These are phyloP conservation scores for Phialophora verrucosa DNA, from an alignment of 2,329 filamentous ascomycete genomes.

Conservation along the genomic window DNA sequence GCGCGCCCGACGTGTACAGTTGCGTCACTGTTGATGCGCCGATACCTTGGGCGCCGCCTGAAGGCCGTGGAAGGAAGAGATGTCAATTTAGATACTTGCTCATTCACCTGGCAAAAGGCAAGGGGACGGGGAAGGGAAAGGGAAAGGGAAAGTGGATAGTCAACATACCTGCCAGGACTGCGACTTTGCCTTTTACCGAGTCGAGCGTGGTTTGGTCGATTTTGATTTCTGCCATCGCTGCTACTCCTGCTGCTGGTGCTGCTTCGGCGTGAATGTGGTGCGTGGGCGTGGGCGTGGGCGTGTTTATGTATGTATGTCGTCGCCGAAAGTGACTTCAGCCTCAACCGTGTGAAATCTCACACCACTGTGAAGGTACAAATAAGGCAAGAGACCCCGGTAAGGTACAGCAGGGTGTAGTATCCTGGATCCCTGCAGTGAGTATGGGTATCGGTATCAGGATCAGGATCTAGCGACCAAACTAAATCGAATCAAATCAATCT, in stretches of 20 bases:
- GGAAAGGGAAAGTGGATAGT: not conserved
- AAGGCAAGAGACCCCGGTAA: not conserved
- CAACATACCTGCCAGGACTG: constrained; percentile 32
- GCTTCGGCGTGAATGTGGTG: not conserved
- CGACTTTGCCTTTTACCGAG: constrained; percentile 33
- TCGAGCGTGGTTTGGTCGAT: constrained; percentile 27
- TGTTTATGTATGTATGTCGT: not conserved
- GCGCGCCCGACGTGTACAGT: constrained; percentile 48
- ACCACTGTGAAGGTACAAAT: not conserved
- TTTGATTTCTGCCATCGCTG: constrained; percentile 20
- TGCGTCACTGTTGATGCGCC: constrained; percentile 51
- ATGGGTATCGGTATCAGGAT: not conserved
- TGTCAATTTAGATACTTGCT: too few relatives aligned
- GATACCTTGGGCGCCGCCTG: constrained; percentile 51
- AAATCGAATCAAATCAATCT: too few relatives aligned
- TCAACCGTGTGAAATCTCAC: not conserved
- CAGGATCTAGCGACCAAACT: too few relatives aligned
- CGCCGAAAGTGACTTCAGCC: not conserved
- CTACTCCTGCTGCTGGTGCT: not conserved
- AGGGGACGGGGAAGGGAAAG: too few relatives aligned
- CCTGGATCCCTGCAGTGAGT: not conserved
- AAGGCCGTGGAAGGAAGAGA: not conserved
- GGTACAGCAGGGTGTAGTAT: not conserved
- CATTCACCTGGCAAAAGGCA: too few relatives aligned
- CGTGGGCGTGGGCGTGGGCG: too few relatives aligned